phyloP scores from a whole-genome alignment of 2,329 filamentous ascomycete species.

The Colletotrichum shisoi region DNA sequence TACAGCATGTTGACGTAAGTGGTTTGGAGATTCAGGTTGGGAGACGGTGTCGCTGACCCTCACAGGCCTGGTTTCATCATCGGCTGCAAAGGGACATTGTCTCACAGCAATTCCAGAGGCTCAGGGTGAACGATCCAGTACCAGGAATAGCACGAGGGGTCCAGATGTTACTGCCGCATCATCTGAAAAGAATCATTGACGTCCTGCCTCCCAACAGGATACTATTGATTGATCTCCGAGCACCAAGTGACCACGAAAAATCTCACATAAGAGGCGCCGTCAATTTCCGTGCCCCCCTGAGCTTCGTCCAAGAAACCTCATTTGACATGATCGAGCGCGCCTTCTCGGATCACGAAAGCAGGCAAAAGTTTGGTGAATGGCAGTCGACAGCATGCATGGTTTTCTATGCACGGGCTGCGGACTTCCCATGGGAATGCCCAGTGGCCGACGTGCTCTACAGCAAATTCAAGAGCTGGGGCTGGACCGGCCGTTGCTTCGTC shows the following conservation, averaged over 20 bases:
- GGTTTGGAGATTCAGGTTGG: too few species aligned
- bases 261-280: conserved; percentile 63
- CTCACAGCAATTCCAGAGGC: conserved; percentile 54
- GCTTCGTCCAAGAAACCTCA: conserved; percentile 57
- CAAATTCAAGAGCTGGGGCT: conserved; percentile 58
- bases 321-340: conserved; percentile 61
- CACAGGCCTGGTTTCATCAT: conserved; percentile 62
- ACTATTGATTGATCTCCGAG: conserved; percentile 61
- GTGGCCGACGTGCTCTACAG: conserved; percentile 55
- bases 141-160: conserved; percentile 47
- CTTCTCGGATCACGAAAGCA: conserved; percentile 59
- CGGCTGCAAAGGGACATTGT: conserved; percentile 60
- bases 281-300: conserved; percentile 60
- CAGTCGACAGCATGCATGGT: conserved; percentile 58
- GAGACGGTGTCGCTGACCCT: conserved; percentile 33
- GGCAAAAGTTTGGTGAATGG: conserved; percentile 57
- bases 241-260: conserved; percentile 56
- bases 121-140: conserved; percentile 52
- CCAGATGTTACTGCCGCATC: conserved; percentile 61
- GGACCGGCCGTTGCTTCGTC: conserved; percentile 61
- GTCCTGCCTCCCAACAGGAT: conserved; percentile 57
- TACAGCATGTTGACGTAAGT: conserved; percentile 58
- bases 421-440: conserved; percentile 61
- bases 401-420: conserved; percentile 61
- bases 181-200: conserved; percentile 60